phyloP scores from a whole-genome alignment of 169 alveolate genomes.

The Haemoproteus tartakovskyi region DNA sequence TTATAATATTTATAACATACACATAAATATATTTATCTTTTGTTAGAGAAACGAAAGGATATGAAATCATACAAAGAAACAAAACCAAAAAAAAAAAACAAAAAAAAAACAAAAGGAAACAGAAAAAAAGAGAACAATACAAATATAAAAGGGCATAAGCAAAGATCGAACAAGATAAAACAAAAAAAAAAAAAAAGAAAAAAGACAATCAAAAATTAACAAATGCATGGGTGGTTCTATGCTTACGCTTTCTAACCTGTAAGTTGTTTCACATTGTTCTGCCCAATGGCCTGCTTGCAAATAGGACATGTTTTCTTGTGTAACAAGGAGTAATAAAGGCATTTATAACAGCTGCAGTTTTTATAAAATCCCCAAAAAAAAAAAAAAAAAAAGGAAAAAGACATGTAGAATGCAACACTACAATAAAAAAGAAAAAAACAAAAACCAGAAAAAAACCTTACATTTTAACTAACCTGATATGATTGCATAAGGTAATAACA shows the following conservation, averaged over 20 bases:
- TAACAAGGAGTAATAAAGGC: constrained; percentile 50
- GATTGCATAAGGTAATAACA: constrained; percentile 41
- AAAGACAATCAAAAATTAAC: background rate
- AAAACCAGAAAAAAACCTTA: background rate
- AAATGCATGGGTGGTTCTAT: too few species aligned
- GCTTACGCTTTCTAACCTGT: constrained; percentile 33
- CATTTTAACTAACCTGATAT: constrained; percentile 33
- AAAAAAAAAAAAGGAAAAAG: background rate
- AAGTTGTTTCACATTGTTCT: constrained; percentile 25
- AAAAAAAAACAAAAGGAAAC: too few species aligned
- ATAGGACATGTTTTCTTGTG: constrained; percentile 57
- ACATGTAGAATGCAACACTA: background rate
- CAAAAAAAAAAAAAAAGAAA: background rate
- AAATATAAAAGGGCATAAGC: background rate
- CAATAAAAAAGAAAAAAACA: background rate
- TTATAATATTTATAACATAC: too few species aligned
- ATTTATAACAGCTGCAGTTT: constrained; percentile 55
- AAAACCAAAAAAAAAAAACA: background rate
- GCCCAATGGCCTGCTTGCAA: constrained; percentile 26
- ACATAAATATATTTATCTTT: too few species aligned
- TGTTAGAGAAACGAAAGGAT: background rate
- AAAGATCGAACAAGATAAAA: background rate
- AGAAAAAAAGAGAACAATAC: too few species aligned
- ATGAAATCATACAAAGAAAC: background rate
- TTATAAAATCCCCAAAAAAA: too few species aligned